These are phyloP conservation scores for Cyclotella baltica DNA, from an alignment of 108 stramenopile species.

Conservation along the genomic window DNA sequence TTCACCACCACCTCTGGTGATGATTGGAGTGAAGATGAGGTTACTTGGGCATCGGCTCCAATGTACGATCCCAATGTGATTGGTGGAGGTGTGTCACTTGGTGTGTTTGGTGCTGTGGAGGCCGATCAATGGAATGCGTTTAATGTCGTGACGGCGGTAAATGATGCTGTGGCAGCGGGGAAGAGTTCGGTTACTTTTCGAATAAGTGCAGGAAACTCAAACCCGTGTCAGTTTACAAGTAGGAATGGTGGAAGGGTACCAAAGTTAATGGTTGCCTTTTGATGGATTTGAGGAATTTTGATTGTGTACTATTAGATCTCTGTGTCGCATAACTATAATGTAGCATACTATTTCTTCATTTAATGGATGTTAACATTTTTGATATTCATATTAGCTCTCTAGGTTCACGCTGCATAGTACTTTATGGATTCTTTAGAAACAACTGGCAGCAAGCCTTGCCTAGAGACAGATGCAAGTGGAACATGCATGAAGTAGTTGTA, in stretches of 20 bases:
- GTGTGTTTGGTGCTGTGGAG: conserved; percentile 24
- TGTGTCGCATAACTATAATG: background rate
- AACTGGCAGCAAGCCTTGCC: too few relatives aligned
- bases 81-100: conserved; percentile 4
- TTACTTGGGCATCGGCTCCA: conserved; percentile 26
- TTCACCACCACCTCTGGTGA: conserved; percentile 17
- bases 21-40: conserved; percentile 25
- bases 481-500: too few relatives aligned
- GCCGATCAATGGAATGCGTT: conserved; percentile 31
- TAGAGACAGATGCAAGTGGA: too few relatives aligned
- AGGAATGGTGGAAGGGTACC: conserved; percentile 34
- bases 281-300: background rate
- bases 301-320: background rate
- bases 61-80: conserved; percentile 11
- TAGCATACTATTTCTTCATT: too few relatives aligned
- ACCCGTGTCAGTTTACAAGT: conserved; percentile 28
- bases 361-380: too few relatives aligned
- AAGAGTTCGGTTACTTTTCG: conserved; percentile 28
- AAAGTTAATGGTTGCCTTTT: conserved; percentile 36
- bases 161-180: background rate
- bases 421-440: too few relatives aligned
- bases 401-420: too few relatives aligned
- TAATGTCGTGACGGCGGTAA: conserved; percentile 17
- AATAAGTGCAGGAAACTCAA: conserved; percentile 29
- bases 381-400: too few relatives aligned